These are phyloP conservation scores for Xylariomycetidae sp. DNA, from an alignment of 2,329 filamentous ascomycete species.

Conservation along the genomic window DNA sequence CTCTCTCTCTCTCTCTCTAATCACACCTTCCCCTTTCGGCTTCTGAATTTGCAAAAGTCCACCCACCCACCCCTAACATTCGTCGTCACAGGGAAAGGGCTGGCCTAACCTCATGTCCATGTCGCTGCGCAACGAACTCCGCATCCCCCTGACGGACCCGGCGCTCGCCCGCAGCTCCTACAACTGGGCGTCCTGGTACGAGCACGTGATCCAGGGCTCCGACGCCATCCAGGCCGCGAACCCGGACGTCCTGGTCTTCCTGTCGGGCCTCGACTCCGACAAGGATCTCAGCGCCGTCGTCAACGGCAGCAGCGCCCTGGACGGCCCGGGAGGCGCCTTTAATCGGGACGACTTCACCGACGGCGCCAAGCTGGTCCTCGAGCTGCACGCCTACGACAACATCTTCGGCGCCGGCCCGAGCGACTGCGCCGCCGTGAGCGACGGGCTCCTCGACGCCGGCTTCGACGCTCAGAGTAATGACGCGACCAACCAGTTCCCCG, in stretches of 20 bases:
- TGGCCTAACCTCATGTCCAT: constrained; percentile 47
- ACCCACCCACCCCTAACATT: constrained; percentile 7
- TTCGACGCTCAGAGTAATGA: constrained; percentile 44
- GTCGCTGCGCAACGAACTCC: constrained; percentile 50
- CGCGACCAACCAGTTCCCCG: constrained; percentile 36
- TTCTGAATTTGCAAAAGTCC: no score
- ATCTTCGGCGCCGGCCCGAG: constrained; percentile 26
- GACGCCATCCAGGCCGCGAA: constrained; percentile 48
- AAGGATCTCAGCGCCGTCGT: constrained; percentile 47
- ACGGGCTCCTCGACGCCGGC: constrained; percentile 42
- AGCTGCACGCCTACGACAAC: constrained; percentile 57
- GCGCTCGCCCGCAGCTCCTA: constrained; percentile 34
- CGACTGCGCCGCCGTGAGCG: constrained; percentile 40
- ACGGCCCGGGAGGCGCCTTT: constrained; percentile 41
- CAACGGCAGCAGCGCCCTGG: constrained; percentile 40
- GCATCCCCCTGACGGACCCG: constrained; percentile 32
- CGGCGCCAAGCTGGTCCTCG: constrained; percentile 51
- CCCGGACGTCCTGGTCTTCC: constrained; percentile 47
- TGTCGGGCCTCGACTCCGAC: constrained; percentile 54
- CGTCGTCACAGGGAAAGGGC: constrained; percentile 33
- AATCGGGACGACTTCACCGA: constrained; percentile 39
- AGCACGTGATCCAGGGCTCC: constrained; percentile 43
- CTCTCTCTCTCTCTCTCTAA: no score
- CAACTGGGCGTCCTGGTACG: constrained; percentile 53
- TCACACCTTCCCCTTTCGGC: no score